These are phyloP conservation scores for Nakazawaea peltata DNA, from an alignment of 805 yeast genomes.

Conservation along the genomic window DNA sequence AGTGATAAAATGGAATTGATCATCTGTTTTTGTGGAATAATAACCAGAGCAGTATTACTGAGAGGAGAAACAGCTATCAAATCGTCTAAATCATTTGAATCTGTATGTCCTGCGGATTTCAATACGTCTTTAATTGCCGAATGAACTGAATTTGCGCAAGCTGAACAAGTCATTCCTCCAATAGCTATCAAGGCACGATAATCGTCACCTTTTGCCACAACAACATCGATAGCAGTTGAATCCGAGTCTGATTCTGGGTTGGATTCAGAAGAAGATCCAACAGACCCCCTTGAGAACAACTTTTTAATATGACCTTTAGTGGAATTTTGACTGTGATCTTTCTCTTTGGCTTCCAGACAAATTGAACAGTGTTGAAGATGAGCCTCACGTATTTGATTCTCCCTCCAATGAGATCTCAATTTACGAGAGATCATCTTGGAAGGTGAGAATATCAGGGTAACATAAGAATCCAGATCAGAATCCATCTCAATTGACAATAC, in stretches of 20 bases:
- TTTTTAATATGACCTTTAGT: too few species aligned
- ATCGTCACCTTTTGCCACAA: constrained; percentile 15
- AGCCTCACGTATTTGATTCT: too few species aligned
- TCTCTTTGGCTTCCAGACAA: too few species aligned
- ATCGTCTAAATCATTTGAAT: constrained; percentile 6
- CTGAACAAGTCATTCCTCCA: constrained; percentile 64
- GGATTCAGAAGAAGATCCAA: too few species aligned
- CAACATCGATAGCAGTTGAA: constrained; percentile 12
- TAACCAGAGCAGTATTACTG: constrained; percentile 43
- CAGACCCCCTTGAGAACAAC: too few species aligned
- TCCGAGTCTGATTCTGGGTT: neutral
- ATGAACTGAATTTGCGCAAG: constrained; percentile 46
- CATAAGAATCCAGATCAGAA: constrained; percentile 1
- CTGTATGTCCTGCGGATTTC: too few species aligned
- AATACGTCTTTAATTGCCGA: constrained; percentile 25
- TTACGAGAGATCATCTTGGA: too few species aligned
- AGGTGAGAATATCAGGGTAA: too few species aligned
- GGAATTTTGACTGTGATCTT: too few species aligned
- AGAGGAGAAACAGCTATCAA: constrained; percentile 35
- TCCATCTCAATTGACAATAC: constrained; percentile 27
- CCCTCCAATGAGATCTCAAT: too few species aligned
- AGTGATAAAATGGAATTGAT: constrained; percentile 40
- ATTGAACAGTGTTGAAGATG: too few species aligned
- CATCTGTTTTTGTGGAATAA: constrained; percentile 43
- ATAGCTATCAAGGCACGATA: constrained; percentile 47